phyloP scores from a whole-genome alignment of 331 rosid species.

The Rosa hybrid region DNA sequence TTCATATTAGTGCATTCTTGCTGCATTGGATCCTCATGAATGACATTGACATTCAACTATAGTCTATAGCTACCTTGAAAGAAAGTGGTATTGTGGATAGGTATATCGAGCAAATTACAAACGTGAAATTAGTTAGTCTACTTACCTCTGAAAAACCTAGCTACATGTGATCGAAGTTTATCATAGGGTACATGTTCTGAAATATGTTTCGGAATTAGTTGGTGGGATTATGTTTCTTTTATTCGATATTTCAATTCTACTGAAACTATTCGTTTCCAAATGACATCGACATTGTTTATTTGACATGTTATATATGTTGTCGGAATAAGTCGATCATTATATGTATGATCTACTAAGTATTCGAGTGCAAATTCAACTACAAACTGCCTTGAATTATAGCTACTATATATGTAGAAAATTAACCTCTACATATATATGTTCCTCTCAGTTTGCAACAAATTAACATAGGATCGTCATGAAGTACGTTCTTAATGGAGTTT shows the following conservation, averaged over 20 bases:
- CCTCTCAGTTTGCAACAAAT: neutral
- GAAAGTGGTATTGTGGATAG: neutral
- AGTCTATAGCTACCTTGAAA: neutral
- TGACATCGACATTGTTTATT: neutral
- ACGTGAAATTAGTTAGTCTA: neutral
- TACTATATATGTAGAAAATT: too few relatives aligned
- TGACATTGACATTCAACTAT: neutral
- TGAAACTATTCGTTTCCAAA: neutral
- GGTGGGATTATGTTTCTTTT: neutral
- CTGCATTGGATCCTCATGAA: neutral
- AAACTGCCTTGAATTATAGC: too few relatives aligned
- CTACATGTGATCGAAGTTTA: neutral
- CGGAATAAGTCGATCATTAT: neutral
- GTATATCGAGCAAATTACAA: neutral
- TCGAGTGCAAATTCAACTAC: too few relatives aligned
- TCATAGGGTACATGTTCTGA: neutral
- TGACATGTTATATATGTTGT: neutral
- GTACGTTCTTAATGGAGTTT: neutral
- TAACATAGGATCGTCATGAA: neutral
- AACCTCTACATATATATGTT: too few relatives aligned
- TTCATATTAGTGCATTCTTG: neutral
- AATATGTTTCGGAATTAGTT: neutral
- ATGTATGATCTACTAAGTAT: neutral
- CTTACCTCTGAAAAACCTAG: neutral
- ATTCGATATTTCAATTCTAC: neutral